Evolutionary conservation across 176 grass and related monocot genomes (phyloP).

Genomic region (Coix lacrymajobi): DNA sequence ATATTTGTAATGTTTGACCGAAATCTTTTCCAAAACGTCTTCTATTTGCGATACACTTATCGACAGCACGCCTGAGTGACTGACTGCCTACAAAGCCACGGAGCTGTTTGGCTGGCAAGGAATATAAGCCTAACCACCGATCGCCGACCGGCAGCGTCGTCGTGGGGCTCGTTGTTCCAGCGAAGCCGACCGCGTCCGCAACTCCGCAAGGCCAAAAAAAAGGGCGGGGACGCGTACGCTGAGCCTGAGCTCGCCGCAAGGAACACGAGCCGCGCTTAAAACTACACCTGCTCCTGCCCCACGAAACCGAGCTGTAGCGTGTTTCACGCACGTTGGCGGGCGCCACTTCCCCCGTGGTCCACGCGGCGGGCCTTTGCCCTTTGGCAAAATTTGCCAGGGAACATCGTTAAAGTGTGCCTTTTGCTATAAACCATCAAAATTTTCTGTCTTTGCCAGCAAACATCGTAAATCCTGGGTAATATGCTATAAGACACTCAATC

Average conservation of each 20-base stretch:
- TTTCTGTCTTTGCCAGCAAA: too few relatives aligned
- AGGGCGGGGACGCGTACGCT: background rate
- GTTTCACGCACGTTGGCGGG: background rate
- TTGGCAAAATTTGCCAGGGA: too few relatives aligned
- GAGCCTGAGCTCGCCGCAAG: background rate
- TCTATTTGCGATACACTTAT: too few relatives aligned
- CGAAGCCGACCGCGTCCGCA: background rate
- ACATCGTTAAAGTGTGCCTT: too few relatives aligned
- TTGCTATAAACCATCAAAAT: too few relatives aligned
- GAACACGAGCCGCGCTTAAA: slow-evolving; percentile 18
- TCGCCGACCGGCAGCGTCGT: background rate
- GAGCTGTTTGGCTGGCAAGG: background rate
- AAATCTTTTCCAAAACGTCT: too few relatives aligned
- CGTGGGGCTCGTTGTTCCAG: too few relatives aligned
- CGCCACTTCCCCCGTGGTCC: background rate
- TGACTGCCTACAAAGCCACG: background rate
- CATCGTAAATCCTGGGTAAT: too few relatives aligned
- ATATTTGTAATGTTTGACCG: too few relatives aligned
- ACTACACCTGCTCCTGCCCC: background rate
- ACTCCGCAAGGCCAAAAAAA: background rate
- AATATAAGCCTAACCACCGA: background rate
- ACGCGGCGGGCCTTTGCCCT: background rate
- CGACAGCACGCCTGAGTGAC: too few relatives aligned
- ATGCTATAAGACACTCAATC: too few relatives aligned
- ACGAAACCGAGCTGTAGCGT: background rate